These are phyloP conservation scores for Phytophthora agathidicida DNA, from an alignment of 352 stramenopile genomes.

Conservation along the genomic window DNA sequence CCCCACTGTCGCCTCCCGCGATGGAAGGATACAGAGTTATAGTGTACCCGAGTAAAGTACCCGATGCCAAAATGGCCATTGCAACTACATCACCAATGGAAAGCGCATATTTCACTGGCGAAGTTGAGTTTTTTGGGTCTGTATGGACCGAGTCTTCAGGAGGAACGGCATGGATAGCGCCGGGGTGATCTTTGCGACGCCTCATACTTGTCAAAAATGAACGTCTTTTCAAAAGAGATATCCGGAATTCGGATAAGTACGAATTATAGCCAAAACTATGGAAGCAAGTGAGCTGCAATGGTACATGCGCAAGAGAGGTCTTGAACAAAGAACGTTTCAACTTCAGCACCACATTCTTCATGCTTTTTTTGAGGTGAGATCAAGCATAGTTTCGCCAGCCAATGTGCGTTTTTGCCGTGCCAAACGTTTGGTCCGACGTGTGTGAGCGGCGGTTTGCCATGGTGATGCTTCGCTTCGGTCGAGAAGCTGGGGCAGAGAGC, in stretches of 20 bases:
- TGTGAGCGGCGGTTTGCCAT: too few relatives aligned
- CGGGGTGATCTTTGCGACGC: slow-evolving; percentile 22
- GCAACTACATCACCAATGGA: slow-evolving; percentile 16
- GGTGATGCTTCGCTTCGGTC: too few relatives aligned
- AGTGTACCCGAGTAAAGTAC: slow-evolving; percentile 68
- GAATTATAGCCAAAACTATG: too few relatives aligned
- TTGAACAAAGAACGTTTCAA: too few relatives aligned
- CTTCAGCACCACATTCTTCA: too few relatives aligned
- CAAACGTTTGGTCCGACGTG: too few relatives aligned
- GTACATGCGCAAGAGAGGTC: too few relatives aligned
- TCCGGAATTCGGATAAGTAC: slow-evolving; percentile 12
- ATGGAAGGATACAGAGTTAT: slow-evolving; percentile 87
- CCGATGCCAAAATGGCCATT: slow-evolving; percentile 12
- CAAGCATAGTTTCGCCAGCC: too few relatives aligned
- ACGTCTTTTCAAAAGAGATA: slow-evolving; percentile 9
- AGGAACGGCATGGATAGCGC: slow-evolving; percentile 15
- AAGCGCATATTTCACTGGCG: neutral
- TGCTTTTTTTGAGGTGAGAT: too few relatives aligned
- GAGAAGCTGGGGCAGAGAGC: too few relatives aligned
- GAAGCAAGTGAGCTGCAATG: too few relatives aligned
- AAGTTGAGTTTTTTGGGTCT: neutral
- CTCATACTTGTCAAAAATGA: slow-evolving; percentile 34
- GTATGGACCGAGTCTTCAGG: neutral
- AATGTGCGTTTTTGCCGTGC: too few relatives aligned
- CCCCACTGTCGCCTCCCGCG: slow-evolving; percentile 90